Conservation (phyloP, 257 asterid genomes). For the Plectranthus barbatus region DNA sequence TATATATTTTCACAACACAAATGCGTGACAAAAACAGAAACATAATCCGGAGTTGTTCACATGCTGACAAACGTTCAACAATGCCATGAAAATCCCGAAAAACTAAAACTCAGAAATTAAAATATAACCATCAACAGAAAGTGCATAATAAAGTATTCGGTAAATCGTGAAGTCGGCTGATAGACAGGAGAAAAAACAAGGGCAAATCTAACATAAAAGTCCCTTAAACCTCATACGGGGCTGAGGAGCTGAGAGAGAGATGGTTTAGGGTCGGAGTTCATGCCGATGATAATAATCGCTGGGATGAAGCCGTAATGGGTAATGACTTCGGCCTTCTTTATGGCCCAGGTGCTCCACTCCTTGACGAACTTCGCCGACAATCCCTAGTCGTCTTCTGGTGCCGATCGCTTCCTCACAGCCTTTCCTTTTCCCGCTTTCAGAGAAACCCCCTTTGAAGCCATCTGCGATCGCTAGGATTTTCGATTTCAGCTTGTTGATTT, state of each 20-base stretch:
- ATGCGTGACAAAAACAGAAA: too few relatives aligned
- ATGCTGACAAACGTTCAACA: background rate
- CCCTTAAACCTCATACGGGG: slow-evolving; percentile 45
- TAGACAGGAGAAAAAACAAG: slow-evolving; percentile 4
- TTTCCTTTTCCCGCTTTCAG: slow-evolving; percentile 69
- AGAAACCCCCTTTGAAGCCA: slow-evolving; percentile 55
- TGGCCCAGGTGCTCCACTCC: slow-evolving; percentile 84
- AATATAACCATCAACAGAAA: background rate
- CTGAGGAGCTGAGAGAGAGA: slow-evolving; percentile 79
- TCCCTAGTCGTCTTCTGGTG: slow-evolving; percentile 50
- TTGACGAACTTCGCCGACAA: slow-evolving; percentile 51
- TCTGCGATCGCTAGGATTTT: slow-evolving; percentile 8
- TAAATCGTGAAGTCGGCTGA: slow-evolving; percentile 25
- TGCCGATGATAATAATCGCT: slow-evolving; percentile 67
- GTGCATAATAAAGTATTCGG: background rate
- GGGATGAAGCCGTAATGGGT: slow-evolving; percentile 93
- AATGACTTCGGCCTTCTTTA: slow-evolving; percentile 74
- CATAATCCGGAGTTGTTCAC: too few relatives aligned
- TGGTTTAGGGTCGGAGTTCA: slow-evolving; percentile 76
- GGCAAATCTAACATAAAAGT: slow-evolving; percentile 8
- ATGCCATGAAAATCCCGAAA: background rate
- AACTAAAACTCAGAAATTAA: background rate
- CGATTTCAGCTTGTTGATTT: background rate
- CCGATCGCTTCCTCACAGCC: slow-evolving; percentile 39
- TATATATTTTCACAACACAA: too few relatives aligned